phyloP scores from a whole-genome alignment of 192 early-diverging fungal species.

The Pecoramyces ruminantium region DNA sequence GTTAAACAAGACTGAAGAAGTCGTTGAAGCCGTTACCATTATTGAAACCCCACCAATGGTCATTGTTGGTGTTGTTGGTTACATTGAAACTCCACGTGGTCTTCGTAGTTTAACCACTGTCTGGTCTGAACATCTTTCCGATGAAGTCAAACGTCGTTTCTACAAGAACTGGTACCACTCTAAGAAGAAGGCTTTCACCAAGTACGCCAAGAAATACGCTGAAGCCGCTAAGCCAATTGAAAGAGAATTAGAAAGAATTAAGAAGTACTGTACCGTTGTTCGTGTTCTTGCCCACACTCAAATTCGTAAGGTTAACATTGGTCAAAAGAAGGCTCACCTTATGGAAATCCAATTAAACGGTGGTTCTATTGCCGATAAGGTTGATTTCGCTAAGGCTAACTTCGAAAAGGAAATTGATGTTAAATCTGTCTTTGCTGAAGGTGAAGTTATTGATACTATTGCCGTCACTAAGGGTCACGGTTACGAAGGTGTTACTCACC shows the following conservation, averaged over 20 bases:
- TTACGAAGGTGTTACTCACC: slow-evolving; percentile 95
- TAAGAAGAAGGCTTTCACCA: slow-evolving; percentile 99
- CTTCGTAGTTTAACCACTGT: slow-evolving; percentile 96
- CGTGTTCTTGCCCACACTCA: slow-evolving; percentile 98
- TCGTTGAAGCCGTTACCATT: slow-evolving; percentile 97
- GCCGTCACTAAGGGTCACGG: slow-evolving; percentile 99
- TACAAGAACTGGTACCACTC: slow-evolving; percentile 99
- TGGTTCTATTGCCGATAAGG: slow-evolving; percentile 88
- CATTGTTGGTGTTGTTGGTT: slow-evolving; percentile 96
- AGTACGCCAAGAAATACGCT: slow-evolving; percentile 94
- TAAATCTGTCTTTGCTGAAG: slow-evolving; percentile 83
- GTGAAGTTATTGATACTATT: slow-evolving; percentile 98
- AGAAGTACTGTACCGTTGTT: slow-evolving; percentile 97
- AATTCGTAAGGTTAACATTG: slow-evolving; percentile 80
- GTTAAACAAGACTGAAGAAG: slow-evolving; percentile 97
- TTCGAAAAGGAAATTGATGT: slow-evolving; percentile 93
- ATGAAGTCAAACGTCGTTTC: slow-evolving; percentile 97
- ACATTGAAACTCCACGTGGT: slow-evolving; percentile 97
- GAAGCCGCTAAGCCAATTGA: slow-evolving; percentile 61
- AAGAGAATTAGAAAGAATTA: slow-evolving; percentile 91
- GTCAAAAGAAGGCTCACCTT: slow-evolving; percentile 98
- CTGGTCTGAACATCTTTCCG: slow-evolving; percentile 96
- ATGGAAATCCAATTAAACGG: slow-evolving; percentile 99
- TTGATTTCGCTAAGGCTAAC: slow-evolving; percentile 90
- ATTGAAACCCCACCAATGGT: slow-evolving; percentile 96